These are phyloP conservation scores for Pharnaceum exiguum DNA, from an alignment of 148 eudicot genomes.

Conservation along the genomic window DNA sequence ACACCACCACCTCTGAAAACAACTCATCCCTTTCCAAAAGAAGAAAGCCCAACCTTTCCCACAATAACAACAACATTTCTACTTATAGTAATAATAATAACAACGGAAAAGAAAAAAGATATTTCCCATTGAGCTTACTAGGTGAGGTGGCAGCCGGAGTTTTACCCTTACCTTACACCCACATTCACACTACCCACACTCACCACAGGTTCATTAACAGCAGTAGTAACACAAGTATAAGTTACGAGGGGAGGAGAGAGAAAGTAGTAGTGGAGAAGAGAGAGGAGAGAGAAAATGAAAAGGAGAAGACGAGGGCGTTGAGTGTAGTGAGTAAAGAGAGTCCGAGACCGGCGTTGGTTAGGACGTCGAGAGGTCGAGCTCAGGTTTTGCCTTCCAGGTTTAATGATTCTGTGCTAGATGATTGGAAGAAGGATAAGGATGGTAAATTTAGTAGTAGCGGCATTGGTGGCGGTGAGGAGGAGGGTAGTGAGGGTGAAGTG, in stretches of 20 bases:
- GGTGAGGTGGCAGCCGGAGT: constrained; percentile 74
- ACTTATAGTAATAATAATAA: neutral
- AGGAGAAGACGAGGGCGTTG: constrained; percentile 18
- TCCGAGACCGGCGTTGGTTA: constrained; percentile 61
- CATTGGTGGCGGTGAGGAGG: constrained; percentile 9
- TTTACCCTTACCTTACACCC: constrained; percentile 47
- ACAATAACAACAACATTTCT: neutral
- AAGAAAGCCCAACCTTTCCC: constrained; percentile 12
- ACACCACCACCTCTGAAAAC: constrained; percentile 36
- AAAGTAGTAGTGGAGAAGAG: constrained; percentile 16
- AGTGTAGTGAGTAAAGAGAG: constrained; percentile 20
- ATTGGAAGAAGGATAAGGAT: constrained; percentile 91
- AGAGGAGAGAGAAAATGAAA: constrained; percentile 8
- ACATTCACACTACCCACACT: too few species aligned
- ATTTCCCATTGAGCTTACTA: constrained; percentile 58
- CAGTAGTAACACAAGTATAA: too few species aligned
- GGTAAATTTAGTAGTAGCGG: constrained; percentile 29
- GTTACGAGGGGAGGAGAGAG: constrained; percentile 25
- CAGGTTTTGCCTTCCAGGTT: constrained; percentile 90
- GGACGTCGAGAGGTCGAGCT: constrained; percentile 86
- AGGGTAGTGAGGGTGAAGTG: constrained; percentile 11
- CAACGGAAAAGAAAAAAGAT: constrained; percentile 19
- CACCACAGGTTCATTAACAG: too few species aligned
- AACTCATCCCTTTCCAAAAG: constrained; percentile 38
- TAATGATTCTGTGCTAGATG: constrained; percentile 86